These are phyloP conservation scores for Mortierella sp. DNA, from an alignment of 371 early-diverging fungal genomes.

Conservation along the genomic window DNA sequence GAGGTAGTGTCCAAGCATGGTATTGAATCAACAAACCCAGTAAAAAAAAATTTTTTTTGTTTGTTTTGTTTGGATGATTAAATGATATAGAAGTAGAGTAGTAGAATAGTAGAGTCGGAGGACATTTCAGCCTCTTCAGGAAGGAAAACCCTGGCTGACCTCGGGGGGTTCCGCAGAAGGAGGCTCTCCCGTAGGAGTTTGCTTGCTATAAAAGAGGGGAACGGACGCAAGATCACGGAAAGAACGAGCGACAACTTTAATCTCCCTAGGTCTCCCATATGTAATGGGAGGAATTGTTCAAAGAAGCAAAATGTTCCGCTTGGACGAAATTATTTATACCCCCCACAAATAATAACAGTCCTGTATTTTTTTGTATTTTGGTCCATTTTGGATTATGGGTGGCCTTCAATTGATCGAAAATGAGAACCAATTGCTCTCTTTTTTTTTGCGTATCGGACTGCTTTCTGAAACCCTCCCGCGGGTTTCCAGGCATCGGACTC, in stretches of 20 bases:
- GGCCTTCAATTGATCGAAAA: not conserved
- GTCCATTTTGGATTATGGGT: not conserved
- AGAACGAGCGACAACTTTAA: conserved; percentile 51
- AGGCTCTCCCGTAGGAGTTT: conserved; percentile 49
- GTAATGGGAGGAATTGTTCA: conserved; percentile 48
- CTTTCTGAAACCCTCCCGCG: too few relatives aligned
- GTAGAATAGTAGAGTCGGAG: not conserved
- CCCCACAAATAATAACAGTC: conserved; percentile 3
- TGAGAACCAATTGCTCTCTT: not conserved
- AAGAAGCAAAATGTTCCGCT: not conserved
- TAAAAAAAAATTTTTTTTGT: not conserved
- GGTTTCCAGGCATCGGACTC: too few relatives aligned
- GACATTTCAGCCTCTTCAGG: conserved; percentile 41
- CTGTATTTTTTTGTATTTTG: not conserved
- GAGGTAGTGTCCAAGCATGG: too few relatives aligned
- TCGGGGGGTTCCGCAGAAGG: conserved; percentile 43
- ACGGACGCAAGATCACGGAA: conserved; percentile 42
- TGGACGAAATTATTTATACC: not conserved
- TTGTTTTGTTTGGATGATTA: not conserved
- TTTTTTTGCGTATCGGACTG: not conserved
- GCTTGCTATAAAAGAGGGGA: conserved; percentile 53
- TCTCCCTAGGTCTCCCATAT: conserved; percentile 53
- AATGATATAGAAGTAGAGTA: not conserved
- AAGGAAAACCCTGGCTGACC: conserved; percentile 50
- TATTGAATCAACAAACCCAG: too few relatives aligned